Evolutionary conservation across 345 rosid genomes (phyloP), one percentile per base, ranked within the genome.

Genomic region (Gossypium mustelinum): DNA sequence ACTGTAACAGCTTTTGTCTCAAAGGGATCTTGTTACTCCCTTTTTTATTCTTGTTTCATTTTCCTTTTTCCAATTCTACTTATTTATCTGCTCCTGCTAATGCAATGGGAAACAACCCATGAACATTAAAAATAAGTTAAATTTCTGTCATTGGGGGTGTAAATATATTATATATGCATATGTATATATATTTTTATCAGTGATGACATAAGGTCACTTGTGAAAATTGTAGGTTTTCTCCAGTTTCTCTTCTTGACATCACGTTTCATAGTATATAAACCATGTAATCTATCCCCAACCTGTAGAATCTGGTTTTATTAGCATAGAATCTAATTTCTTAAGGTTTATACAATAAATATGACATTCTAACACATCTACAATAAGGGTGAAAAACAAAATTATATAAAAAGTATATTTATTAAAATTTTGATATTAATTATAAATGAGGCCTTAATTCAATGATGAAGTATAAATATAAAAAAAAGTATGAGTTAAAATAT

Each of bases 41-140:
- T 67, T 73, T 29, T 29, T 1, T 20, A 2, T 66, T 52, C 51
- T 48, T 71, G 61, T 22, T 29, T n/a, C 72, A 76, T 79, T 44
- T 43, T 78, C 77, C 58, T 20, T 24, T 18, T 50, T 50, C 54
- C 54, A 50, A 69, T 80, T 80, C 44, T 43, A 50, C 54, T 78
- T 79, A 9, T 74, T 76, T 78, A 58, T 62, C 58, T 74, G 43
- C 73, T 84, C 84, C 76, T 83, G 86, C 81, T 84, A 83, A 63
- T 75, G 80, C 80, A 69, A 81, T 72, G 83, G 89, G 85, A 81
- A 86, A 86, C 84, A 79, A 79, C 80, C 68, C 69, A 75, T 70
- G 62, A 73, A 62, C 61, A 76, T 43, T 11, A 67, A 75, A 79
- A 75, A 71, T 75, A 70, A 68, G 61, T 20, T 44, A 67, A 55